These are phyloP conservation scores for Phyllosticta citrichinensis DNA, from an alignment of 2,329 filamentous ascomycete genomes.

Conservation along the genomic window DNA sequence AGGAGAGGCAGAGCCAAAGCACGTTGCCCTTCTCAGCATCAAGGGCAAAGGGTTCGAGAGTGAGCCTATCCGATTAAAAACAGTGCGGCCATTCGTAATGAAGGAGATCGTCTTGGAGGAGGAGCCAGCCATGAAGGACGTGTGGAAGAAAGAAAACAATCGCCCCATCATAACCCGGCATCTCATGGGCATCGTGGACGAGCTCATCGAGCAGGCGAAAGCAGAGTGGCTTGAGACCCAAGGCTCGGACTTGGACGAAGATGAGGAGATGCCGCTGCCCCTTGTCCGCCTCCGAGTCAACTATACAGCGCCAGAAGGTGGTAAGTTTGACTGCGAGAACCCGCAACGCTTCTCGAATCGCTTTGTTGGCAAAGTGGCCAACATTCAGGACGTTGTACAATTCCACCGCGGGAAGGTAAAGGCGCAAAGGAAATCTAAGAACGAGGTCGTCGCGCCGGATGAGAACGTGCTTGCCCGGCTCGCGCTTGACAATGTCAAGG, in stretches of 20 bases:
- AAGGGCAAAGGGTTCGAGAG: conserved; percentile 72
- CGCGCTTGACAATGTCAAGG: conserved; percentile 68
- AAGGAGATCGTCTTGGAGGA: conserved; percentile 68
- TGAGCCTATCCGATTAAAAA: conserved; percentile 74
- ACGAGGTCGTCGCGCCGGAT: conserved; percentile 51
- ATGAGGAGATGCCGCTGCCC: conserved; percentile 60
- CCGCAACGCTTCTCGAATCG: conserved; percentile 92
- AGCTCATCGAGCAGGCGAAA: conserved; percentile 79
- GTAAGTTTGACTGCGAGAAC: conserved; percentile 84
- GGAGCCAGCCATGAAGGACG: conserved; percentile 63
- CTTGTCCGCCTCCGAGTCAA: conserved; percentile 87
- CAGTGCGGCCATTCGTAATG: conserved; percentile 84
- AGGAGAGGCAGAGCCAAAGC: conserved; percentile 83
- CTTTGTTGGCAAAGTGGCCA: conserved; percentile 84
- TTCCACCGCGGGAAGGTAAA: conserved; percentile 82
- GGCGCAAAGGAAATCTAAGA: conserved; percentile 36
- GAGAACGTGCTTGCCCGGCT: conserved; percentile 51
- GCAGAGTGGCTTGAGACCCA: conserved; percentile 73
- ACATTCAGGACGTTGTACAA: conserved; percentile 85
- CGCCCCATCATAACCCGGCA: conserved; percentile 67
- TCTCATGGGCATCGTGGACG: conserved; percentile 68
- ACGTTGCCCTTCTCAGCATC: conserved; percentile 76
- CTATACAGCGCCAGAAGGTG: conserved; percentile 73
- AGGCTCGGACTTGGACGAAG: conserved; percentile 45
- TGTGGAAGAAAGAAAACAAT: conserved; percentile 77